Evolutionary conservation across 805 yeast genomes (phyloP), one percentile per base, ranked within the genome.

Genomic region (Candida pseudofarinosa): DNA sequence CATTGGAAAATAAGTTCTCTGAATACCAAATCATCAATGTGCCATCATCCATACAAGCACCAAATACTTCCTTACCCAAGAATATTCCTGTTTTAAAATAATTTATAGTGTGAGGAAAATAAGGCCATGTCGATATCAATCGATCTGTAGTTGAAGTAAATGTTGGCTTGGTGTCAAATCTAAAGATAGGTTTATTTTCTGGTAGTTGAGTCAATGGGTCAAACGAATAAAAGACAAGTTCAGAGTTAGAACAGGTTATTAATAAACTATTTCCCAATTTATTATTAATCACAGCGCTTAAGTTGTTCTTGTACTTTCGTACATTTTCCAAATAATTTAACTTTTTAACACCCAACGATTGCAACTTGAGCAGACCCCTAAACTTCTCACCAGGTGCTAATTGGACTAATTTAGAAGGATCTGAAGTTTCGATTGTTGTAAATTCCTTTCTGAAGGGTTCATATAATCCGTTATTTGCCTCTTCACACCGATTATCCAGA

Each of bases 11-110:
- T 0, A 79, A 46, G 2, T 56, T 52, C 4, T 52, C 56, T 17
- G 49, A 42, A 34, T 47, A 46, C 66, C 69, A 68, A 0, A 82
- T 45, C 38, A 74, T 65, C 32, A 62, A 42, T 4, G 74, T 50
- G 0, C 88, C 88, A 55, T 79, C 80, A 53, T 82, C 88, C 13
- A 67, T 50, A 37, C 83, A 77, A 3, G 68, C 69, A 1, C 67
- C 71, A 4, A 85, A 44, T 0, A 76, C 73, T 41, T 74, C 76
- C 14, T 54, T 51, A 1, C 60, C 67, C 17, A 59, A 47, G 45
- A 79, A 67, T 17, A 42, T 49, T 0, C 59, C 61, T 0, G 50
- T 38, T 40, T 69, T 76, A 35, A 83, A 39, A 49, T 56, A 74
- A 49, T 83, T 83, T 17, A 82, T 68, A 0, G 80, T 68, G 54